Base-by-base conservation (phyloP, 352 stramenopile species). In the Pythium dissimile region DNA sequence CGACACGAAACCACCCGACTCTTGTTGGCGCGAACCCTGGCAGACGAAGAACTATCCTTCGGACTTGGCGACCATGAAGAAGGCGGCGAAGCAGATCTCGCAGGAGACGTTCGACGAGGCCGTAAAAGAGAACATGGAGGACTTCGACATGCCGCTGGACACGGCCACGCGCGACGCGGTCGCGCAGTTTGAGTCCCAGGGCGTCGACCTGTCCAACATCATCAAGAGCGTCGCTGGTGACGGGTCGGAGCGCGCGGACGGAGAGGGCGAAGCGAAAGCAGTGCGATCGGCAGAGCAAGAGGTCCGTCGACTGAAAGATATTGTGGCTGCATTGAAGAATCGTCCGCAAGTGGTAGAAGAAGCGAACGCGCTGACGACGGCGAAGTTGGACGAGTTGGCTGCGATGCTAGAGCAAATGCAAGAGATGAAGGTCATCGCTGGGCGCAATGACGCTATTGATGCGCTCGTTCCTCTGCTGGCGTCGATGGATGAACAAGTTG, bases 71-170 rank as follows among this genome's bases (percentile, higher is more conserved):
- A 18, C 8, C 21, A 59, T 30, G 44, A 67, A 56, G 43, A 73
- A 64, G 55, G 51, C 61, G 32, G 34, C 39, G 1, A 78, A 68
- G 65, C 84, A 86, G 63, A 94, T 97, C 59, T 90, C 84, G 54
- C 88, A 97, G 66, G 72, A 87, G 59, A 96, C 88, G 46, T 97
- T 97, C 65, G 87, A 97, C 63, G 86, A 96, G 57, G 85, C 72
- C 67, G 88, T 97, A 55, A 57, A 73, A 32, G 88, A 97, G 67
- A 97, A 97, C 73, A 69, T 96, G 44, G 83, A 91, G 44, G 88
- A 96, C 44, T 96, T 97, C 66, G 88, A 93, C 38, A 94, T 97
- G 82, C 62, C 67, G 2, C 57, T 73, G n/a, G 77, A 86, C 28
- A 86, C 94, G 24, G 87, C 88, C 15, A 72, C 90, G 49, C 57